These are phyloP conservation scores for Nemania diffusa DNA, from an alignment of 2,329 filamentous ascomycete species.

Conservation along the genomic window DNA sequence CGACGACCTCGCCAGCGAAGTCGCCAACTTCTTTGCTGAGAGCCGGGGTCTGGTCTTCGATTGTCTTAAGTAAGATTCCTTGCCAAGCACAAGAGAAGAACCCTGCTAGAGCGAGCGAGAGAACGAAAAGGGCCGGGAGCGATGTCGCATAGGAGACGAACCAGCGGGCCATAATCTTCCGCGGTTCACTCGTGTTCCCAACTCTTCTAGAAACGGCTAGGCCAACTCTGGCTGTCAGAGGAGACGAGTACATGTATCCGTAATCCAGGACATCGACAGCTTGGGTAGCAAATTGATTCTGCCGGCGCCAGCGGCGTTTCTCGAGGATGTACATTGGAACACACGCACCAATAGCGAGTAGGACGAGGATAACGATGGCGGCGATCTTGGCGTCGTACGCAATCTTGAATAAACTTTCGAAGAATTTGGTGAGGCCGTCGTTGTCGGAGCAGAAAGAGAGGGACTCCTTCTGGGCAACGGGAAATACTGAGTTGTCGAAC, in stretches of 20 bases:
- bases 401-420: slow-evolving; percentile 74
- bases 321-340: slow-evolving; percentile 84
- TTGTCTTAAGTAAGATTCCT: slow-evolving; percentile 76
- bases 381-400: slow-evolving; percentile 76
- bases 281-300: slow-evolving; percentile 74
- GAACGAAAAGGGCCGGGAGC: slow-evolving; percentile 82
- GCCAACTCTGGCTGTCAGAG: slow-evolving; percentile 77
- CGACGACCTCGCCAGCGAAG: slow-evolving; percentile 82
- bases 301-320: slow-evolving; percentile 77
- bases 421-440: slow-evolving; percentile 84
- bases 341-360: slow-evolving; percentile 78
- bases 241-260: slow-evolving; percentile 86
- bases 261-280: slow-evolving; percentile 86
- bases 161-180: slow-evolving; percentile 82
- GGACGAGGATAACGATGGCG: slow-evolving; percentile 78
- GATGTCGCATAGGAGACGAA: slow-evolving; percentile 88
- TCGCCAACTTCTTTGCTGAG: slow-evolving; percentile 78
- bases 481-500: slow-evolving; percentile 82
- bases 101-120: slow-evolving; percentile 83
- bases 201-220: slow-evolving; percentile 75
- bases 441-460: slow-evolving; percentile 91
- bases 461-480: slow-evolving; percentile 82
- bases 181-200: slow-evolving; percentile 55
- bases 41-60: slow-evolving; percentile 80
- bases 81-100: slow-evolving; percentile 86